Evolutionary conservation across 192 early-diverging fungal genomes (phyloP).

Genomic region (Rhizophlyctis rosea): DNA sequence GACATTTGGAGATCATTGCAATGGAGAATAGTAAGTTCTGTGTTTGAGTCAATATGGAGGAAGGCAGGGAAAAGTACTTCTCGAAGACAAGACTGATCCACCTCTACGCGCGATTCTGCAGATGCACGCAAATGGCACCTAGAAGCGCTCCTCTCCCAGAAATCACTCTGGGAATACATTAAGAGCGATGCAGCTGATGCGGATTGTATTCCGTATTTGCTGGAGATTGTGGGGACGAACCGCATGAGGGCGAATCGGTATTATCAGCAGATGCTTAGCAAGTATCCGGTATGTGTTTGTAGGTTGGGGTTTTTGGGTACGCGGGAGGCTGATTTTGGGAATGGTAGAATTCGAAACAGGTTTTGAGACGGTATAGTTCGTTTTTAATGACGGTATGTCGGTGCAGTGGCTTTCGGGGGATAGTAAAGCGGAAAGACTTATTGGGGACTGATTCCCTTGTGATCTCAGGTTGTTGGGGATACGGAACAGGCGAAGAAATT

Average conservation of each 20-base stretch:
- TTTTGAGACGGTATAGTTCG: constrained; percentile 14
- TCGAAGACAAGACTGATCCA: too few species aligned
- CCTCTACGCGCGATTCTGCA: not conserved
- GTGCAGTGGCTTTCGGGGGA: too few species aligned
- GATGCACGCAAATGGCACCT: constrained; percentile 18
- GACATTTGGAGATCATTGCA: constrained; percentile 16
- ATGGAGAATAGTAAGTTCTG: constrained; percentile 13
- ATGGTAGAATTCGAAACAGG: constrained; percentile 21
- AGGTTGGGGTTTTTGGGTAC: too few species aligned
- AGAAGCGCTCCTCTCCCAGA: constrained; percentile 14
- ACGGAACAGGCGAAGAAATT: constrained; percentile 18
- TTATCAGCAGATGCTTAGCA: constrained; percentile 18
- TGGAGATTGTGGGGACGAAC: constrained; percentile 10
- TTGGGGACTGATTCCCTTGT: too few species aligned
- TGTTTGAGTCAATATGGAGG: not conserved
- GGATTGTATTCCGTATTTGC: constrained; percentile 12
- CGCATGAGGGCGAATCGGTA: not conserved
- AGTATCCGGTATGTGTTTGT: constrained; percentile 17
- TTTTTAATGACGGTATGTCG: constrained; percentile 8
- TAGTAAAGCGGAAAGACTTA: too few species aligned
- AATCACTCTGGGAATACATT: constrained; percentile 21
- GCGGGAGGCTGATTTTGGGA: too few species aligned
- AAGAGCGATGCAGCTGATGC: not conserved
- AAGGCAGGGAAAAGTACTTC: not conserved
- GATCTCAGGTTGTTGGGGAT: constrained; percentile 9